Percentiles rank a stretch among this genome's conserved stretches.
These are phyloP conservation scores for Dalbergia oliveri DNA, from an alignment of 306 rosid species.

Conservation along the genomic window DNA sequence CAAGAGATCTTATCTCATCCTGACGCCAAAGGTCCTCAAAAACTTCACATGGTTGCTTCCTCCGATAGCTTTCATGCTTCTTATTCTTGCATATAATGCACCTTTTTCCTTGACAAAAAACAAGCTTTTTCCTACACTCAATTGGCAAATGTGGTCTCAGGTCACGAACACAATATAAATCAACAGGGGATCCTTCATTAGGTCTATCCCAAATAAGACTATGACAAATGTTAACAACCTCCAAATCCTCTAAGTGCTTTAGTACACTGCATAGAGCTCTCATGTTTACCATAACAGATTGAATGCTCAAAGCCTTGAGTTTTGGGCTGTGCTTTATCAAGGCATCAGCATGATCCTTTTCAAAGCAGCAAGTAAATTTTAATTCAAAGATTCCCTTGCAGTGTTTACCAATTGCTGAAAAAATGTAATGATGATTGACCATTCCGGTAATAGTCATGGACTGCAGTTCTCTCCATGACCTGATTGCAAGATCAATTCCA, in stretches of 20 bases:
- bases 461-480: conserved; percentile 45
- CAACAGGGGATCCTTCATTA: accelerated
- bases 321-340: conserved; percentile 12
- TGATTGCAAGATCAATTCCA: conserved; percentile 25
- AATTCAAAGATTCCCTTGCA: conserved; percentile 24
- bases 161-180: background rate
- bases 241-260: conserved; percentile 1
- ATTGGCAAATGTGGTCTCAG: background rate
- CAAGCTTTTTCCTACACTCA: background rate
- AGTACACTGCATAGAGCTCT: conserved; percentile 32
- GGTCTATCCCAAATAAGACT: background rate
- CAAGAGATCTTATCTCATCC: conserved; percentile 19
- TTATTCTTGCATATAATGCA: conserved; percentile 14
- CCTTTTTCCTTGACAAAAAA: background rate
- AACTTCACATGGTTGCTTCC: accelerated
- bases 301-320: conserved; percentile 40
- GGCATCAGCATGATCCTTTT: background rate
- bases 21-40: conserved; percentile 13
- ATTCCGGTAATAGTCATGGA: conserved; percentile 41
- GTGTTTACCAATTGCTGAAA: background rate
- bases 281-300: background rate
- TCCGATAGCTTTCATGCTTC: too few relatives aligned
- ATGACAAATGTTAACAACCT: conserved; percentile 44
- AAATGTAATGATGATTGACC: background rate
- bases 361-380: conserved; percentile 31